Percentiles rank a stretch among this genome's conserved stretches.
Conservation (phyloP, 495 filamentous ascomycete genomes). For the Cudoniella acicularis region DNA sequence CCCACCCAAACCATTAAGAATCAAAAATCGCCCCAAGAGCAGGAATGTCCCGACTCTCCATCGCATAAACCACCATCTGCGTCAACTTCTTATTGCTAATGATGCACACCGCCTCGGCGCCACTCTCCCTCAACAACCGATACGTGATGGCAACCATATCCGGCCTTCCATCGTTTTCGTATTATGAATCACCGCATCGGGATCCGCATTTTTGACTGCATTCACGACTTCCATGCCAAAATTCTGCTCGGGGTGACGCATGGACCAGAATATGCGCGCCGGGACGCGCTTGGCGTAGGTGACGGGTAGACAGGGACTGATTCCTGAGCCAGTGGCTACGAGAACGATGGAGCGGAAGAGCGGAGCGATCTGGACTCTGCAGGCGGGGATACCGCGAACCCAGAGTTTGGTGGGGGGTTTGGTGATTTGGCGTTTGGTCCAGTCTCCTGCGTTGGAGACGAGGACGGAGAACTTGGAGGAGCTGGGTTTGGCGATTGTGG, state of each 20-base stretch:
- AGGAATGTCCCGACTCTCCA: constrained; percentile 62
- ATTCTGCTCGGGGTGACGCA: constrained; percentile 35
- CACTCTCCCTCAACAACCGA: constrained; percentile 49
- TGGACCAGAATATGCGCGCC: constrained; percentile 43
- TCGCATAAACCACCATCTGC: constrained; percentile 55
- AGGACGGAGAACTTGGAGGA: constrained; percentile 66
- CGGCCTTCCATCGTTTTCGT: constrained; percentile 34
- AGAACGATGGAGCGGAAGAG: constrained; percentile 67
- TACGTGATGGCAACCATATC: constrained; percentile 51
- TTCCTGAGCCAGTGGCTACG: constrained; percentile 81
- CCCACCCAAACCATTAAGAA: constrained; percentile 52
- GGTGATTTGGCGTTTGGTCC: constrained; percentile 63
- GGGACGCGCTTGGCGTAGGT: constrained; percentile 42
- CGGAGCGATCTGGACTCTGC: constrained; percentile 65
- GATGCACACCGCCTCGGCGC: constrained; percentile 66
- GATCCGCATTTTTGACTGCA: constrained; percentile 36
- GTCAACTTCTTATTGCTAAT: constrained; percentile 69
- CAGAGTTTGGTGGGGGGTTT: constrained; percentile 57
- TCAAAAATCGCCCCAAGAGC: constrained; percentile 81
- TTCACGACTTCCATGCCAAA: constrained; percentile 40
- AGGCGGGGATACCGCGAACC: constrained; percentile 48
- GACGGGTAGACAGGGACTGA: constrained; percentile 61
- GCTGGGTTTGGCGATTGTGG: constrained; percentile 59
- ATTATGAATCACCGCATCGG: constrained; percentile 39
- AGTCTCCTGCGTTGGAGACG: constrained; percentile 80